Conservation (phyloP, 2,329 filamentous ascomycete species). For the Xylariaceae sp. region DNA sequence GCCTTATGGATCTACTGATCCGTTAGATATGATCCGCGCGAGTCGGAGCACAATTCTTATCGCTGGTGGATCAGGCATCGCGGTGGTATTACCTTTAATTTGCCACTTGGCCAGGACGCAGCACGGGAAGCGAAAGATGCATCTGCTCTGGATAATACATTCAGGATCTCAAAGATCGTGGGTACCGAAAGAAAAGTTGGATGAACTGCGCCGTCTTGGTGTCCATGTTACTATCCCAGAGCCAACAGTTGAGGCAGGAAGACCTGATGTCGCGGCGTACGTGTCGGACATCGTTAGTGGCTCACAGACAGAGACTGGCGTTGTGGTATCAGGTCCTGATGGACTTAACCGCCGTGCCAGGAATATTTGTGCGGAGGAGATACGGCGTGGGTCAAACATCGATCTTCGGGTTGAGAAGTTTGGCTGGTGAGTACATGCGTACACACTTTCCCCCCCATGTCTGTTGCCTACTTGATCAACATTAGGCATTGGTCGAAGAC, state of each 20-base stretch:
- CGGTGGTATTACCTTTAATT: constrained; percentile 58
- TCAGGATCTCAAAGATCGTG: constrained; percentile 49
- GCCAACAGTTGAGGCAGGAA: constrained; percentile 49
- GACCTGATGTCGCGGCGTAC: constrained; percentile 48
- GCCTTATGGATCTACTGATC: constrained; percentile 58
- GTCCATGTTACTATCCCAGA: constrained; percentile 50
- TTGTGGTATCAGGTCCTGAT: constrained; percentile 58
- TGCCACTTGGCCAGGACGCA: constrained; percentile 42
- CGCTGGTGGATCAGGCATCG: constrained; percentile 62
- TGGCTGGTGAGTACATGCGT: constrained; percentile 48
- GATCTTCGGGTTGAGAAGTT: constrained; percentile 62
- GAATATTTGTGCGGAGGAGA: constrained; percentile 51
- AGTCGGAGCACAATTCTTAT: constrained; percentile 51
- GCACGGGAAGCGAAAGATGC: constrained; percentile 33
- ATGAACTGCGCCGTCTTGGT: constrained; percentile 46
- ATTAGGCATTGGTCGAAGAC: no score
- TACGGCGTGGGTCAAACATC: constrained; percentile 46
- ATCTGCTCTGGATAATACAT: constrained; percentile 58
- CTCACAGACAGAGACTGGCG: constrained; percentile 24
- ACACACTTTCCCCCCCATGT: no score
- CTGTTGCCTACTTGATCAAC: no score
- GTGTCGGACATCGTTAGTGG: constrained; percentile 35
- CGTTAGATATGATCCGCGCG: constrained; percentile 48
- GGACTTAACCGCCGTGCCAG: constrained; percentile 56
- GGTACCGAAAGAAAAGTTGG: constrained; percentile 47